Evolutionary conservation across 192 early-diverging fungal species (phyloP).

Genomic region (Lobosporangium transversale): DNA sequence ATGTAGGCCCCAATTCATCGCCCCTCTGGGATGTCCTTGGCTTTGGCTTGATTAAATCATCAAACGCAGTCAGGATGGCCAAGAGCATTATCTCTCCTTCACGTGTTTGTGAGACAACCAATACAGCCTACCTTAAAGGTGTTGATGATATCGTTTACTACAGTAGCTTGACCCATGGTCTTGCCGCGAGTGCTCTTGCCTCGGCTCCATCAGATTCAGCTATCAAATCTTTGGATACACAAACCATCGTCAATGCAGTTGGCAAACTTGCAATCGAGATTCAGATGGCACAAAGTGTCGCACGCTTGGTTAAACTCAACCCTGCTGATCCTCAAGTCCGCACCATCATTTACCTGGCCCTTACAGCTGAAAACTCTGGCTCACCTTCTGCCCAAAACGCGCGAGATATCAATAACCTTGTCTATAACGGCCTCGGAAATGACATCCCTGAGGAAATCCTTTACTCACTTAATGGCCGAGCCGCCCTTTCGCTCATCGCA

Average conservation of each 20-base stretch:
- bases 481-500: conserved; percentile 32
- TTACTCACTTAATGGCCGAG: conserved; percentile 15
- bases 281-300: conserved; percentile 53
- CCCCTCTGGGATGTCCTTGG: conserved; percentile 33
- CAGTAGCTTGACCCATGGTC: conserved; percentile 24
- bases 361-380: conserved; percentile 28
- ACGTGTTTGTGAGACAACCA: conserved; percentile 39
- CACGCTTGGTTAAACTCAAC: conserved; percentile 28
- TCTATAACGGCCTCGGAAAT: conserved; percentile 12
- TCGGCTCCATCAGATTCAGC: conserved; percentile 15
- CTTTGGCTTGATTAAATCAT: conserved; percentile 42
- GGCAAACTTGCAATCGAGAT: conserved; percentile 49
- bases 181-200: conserved; percentile 27
- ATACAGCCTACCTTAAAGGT: conserved; percentile 38
- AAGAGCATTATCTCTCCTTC: conserved; percentile 23
- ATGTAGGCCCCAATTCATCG: background rate
- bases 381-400: conserved; percentile 36
- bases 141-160: conserved; percentile 50
- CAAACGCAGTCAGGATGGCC: conserved; percentile 22
- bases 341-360: conserved; percentile 44
- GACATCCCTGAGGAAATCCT: conserved; percentile 42
- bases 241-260: conserved; percentile 16
- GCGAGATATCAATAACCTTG: conserved; percentile 48
- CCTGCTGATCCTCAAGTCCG: conserved; percentile 35
- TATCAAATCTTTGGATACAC: conserved; percentile 20